These are phyloP conservation scores for Ceratocystis papillata DNA, from an alignment of 2,329 filamentous ascomycete species.

Conservation along the genomic window DNA sequence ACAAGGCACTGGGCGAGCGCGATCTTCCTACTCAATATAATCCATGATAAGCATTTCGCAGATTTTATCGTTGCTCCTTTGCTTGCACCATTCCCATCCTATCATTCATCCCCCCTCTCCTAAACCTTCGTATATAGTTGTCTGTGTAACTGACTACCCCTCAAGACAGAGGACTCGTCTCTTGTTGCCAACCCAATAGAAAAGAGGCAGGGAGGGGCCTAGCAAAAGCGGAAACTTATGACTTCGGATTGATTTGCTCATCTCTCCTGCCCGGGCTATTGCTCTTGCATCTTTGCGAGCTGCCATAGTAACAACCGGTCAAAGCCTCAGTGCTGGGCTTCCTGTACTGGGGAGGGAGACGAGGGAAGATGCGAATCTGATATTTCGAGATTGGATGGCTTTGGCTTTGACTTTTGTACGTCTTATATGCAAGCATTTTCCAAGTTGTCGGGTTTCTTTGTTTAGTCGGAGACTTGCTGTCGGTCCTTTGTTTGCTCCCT, in stretches of 20 bases:
- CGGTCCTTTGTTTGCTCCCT: background rate
- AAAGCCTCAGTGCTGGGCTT: background rate
- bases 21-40: slow-evolving; percentile 2
- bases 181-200: background rate
- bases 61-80: background rate
- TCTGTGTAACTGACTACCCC: slow-evolving; percentile 3
- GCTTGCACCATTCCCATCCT: too few relatives aligned
- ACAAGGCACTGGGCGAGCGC: background rate
- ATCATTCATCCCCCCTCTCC: background rate
- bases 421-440: slow-evolving; percentile 8
- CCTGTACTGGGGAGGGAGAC: too few relatives aligned
- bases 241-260: slow-evolving; percentile 3
- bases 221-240: background rate
- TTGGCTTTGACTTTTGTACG: background rate
- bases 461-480: background rate
- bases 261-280: background rate
- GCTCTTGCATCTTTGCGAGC: background rate
- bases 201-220: too few relatives aligned
- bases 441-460: background rate
- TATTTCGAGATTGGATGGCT: slow-evolving; percentile 7
- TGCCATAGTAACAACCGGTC: slow-evolving; percentile 4
- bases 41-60: background rate
- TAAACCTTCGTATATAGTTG: background rate
- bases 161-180: background rate
- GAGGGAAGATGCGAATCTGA: background rate